Evolutionary conservation across 495 filamentous ascomycete genomes (phyloP), one percentile per base, ranked within the genome.

Genomic region (Staphylotrichum longicolle): DNA sequence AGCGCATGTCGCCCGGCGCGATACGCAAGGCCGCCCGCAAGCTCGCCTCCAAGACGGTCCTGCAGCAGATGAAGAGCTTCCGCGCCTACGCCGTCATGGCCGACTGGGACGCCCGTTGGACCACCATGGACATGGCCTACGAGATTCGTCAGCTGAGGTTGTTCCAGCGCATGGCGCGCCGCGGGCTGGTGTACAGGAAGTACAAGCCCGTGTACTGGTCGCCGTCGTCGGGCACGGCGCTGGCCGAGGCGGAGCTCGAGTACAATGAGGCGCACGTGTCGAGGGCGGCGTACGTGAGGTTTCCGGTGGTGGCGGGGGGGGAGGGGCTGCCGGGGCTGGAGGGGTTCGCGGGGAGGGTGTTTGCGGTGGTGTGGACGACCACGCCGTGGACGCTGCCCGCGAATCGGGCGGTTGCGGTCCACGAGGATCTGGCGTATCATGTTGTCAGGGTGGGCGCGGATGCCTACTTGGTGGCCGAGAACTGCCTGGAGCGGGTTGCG

Each of bases 141-240:
- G 94, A 97, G 80, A 83, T 94, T 62, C 82, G 84, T 54, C 94
- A 99, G 75, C 75, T 99, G 54, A 80, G 82, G 3, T 80, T 99
- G 6, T 99, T 98, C 66, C 86, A 83, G 65, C 81, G 87, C 63
- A 92, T 99, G 91, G 85, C 91, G 20, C 83, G 85, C 60, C 88
- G 86, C 47, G 91, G 91, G 30, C 71, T 99, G 32, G 90, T 99
- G 54, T 95, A 94, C 70, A 84, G 93, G 44, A 83, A 86, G 61
- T 90, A 86, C 70, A 96, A 96, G 73, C 94, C 94, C 0, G 94
- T 99, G 2, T 96, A 96, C 73, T 99, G 94, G 94, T 93, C 89
- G 20, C 92, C 92, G 4, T 94, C 90, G 4, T 93, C 91, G 0
- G 83, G 86, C 8, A 98, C 91, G 12, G 94, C 94, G 3, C 78